phyloP scores from a whole-genome alignment of 148 eudicot species.

The Rhododendron ovatum region DNA sequence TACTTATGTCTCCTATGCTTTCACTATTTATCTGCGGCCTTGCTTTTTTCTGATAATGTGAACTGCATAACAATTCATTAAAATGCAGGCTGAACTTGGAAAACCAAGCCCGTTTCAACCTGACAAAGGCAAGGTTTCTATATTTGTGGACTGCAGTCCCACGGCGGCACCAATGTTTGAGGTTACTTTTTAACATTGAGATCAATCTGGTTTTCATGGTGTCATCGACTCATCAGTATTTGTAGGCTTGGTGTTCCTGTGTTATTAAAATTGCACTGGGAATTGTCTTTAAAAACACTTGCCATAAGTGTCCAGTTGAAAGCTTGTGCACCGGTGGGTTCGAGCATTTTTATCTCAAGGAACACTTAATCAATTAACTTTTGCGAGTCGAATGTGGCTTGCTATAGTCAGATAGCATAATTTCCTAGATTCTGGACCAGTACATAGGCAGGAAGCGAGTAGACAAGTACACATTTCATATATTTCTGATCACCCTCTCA shows the following conservation, averaged over 20 bases:
- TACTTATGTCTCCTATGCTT: background rate
- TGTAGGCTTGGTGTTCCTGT: background rate
- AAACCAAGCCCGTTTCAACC: slow-evolving; percentile 68
- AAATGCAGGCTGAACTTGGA: slow-evolving; percentile 69
- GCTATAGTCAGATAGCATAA: background rate
- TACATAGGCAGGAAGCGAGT: background rate
- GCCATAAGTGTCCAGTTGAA: background rate
- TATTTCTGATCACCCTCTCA: background rate
- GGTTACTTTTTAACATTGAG: slow-evolving; percentile 23
- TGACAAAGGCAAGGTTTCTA: slow-evolving; percentile 78
- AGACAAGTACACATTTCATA: background rate
- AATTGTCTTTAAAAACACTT: background rate
- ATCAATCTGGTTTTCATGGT: background rate
- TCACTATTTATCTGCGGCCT: background rate
- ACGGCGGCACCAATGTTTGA: slow-evolving; percentile 80
- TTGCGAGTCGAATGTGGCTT: background rate
- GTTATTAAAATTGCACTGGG: background rate
- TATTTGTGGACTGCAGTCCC: slow-evolving; percentile 83
- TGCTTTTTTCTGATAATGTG: background rate
- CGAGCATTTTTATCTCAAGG: background rate
- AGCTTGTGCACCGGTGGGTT: background rate
- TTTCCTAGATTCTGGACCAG: background rate
- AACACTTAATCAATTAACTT: background rate
- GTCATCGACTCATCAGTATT: background rate
- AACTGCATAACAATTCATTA: background rate